phyloP scores from a whole-genome alignment of 257 asterid species.

The Ocimum tenuiflorum region DNA sequence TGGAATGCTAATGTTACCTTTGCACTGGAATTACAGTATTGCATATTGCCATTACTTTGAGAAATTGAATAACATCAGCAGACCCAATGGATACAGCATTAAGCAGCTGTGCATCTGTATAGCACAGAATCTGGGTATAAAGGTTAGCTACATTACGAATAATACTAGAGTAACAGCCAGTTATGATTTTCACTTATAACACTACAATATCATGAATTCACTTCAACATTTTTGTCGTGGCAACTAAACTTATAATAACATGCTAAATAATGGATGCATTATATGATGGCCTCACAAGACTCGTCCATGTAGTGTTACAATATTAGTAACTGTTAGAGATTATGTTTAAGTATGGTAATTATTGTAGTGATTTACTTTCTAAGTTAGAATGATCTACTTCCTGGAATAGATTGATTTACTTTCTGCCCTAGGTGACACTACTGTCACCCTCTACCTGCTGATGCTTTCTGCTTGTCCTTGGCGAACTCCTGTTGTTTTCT shows the following conservation, averaged over 20 bases:
- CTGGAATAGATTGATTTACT: no score
- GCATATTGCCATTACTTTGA: constrained; percentile 88
- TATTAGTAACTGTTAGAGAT: no score
- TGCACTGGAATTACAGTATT: constrained; percentile 87
- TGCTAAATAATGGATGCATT: background rate
- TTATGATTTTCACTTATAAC: background rate
- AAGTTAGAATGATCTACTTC: no score
- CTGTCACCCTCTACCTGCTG: no score
- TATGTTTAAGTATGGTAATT: no score
- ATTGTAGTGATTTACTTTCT: no score
- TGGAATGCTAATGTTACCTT: constrained; percentile 46
- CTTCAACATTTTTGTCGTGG: background rate
- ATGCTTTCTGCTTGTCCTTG: no score
- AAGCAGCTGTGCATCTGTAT: constrained; percentile 61
- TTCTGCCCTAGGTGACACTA: no score
- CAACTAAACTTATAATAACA: background rate
- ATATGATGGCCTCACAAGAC: background rate
- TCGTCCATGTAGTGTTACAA: background rate
- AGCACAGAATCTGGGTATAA: constrained; percentile 13
- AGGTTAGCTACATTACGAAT: background rate
- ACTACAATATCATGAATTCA: background rate
- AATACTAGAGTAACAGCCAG: background rate
- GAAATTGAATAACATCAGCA: constrained; percentile 61
- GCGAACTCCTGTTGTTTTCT: no score
- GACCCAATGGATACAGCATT: constrained; percentile 66